Evolutionary conservation across 2,329 filamentous ascomycete genomes (phyloP).

Genomic region (Clathrospora elynae): DNA sequence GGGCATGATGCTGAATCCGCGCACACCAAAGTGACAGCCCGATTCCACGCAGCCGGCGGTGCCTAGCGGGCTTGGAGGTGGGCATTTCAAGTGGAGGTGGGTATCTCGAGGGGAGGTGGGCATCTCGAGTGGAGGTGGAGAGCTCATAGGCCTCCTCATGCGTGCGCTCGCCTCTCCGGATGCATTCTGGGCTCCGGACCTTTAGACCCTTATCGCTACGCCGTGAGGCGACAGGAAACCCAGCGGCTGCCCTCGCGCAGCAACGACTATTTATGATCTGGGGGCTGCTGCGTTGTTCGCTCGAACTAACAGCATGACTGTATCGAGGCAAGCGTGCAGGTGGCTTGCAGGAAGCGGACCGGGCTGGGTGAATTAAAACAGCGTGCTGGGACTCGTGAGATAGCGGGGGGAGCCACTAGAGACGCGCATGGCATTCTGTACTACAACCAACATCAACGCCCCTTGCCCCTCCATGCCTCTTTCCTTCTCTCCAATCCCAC

Average conservation of each 20-base stretch:
- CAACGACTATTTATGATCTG: slow-evolving; percentile 11
- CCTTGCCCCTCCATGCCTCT: slow-evolving; percentile 26
- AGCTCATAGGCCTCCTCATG: slow-evolving; percentile 4
- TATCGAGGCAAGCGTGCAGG: slow-evolving; percentile 33
- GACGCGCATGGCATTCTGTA: slow-evolving; percentile 39
- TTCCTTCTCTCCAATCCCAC: slow-evolving; percentile 22
- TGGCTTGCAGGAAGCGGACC: slow-evolving; percentile 37
- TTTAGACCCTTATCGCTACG: slow-evolving; percentile 22
- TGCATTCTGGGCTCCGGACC: too few relatives aligned
- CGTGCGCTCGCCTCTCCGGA: slow-evolving; percentile 14
- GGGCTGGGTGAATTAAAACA: slow-evolving; percentile 34
- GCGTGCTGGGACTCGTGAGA: slow-evolving; percentile 33
- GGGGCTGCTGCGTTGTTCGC: slow-evolving; percentile 17
- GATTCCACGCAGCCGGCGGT: slow-evolving; percentile 34
- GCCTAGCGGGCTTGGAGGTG: slow-evolving; percentile 9
- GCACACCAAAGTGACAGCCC: slow-evolving; percentile 30
- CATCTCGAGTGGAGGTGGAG: slow-evolving; percentile 20
- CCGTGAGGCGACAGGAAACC: slow-evolving; percentile 12
- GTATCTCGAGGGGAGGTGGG: not conserved
- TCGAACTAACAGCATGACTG: slow-evolving; percentile 26
- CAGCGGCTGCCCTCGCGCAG: slow-evolving; percentile 12
- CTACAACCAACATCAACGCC: slow-evolving; percentile 33
- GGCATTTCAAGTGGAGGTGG: slow-evolving; percentile 15
- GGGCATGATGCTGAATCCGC: slow-evolving; percentile 26
- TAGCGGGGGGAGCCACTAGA: slow-evolving; percentile 38